Evolutionary conservation across 345 rosid species (phyloP).

Genomic region (Hevea brasiliensis): DNA sequence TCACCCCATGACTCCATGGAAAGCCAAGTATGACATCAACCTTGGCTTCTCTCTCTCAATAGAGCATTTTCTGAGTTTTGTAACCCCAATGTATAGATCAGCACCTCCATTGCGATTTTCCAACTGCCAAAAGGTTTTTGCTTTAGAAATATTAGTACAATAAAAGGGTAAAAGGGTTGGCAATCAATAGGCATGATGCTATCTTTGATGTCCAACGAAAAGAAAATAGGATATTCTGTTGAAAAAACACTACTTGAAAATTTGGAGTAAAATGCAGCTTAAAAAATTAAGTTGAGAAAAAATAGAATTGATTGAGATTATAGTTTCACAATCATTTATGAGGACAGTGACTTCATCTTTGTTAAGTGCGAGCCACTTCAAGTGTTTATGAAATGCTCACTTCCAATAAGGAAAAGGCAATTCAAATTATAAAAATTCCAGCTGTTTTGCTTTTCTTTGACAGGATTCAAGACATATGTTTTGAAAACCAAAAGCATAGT

Average conservation of each 20-base stretch:
- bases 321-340: neutral
- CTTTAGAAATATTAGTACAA: conserved; percentile 11
- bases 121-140: conserved; percentile 40
- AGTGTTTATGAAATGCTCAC: neutral
- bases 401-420: neutral
- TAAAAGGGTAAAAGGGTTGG: neutral
- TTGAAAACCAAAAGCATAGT: neutral
- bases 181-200: neutral
- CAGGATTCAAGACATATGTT: neutral
- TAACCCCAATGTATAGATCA: conserved; percentile 61
- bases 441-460: neutral
- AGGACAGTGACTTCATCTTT: neutral
- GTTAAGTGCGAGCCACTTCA: neutral
- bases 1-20: conserved; percentile 63
- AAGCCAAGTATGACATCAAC: conserved; percentile 49
- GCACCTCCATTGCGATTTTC: conserved; percentile 32
- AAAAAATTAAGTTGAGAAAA: neutral
- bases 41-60: conserved; percentile 54
- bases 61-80: conserved; percentile 52
- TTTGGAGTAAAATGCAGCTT: neutral
- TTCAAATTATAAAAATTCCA: neutral
- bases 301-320: neutral
- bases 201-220: neutral
- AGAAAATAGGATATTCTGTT: no score
- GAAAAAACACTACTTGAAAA: neutral